Evolutionary conservation across 2,329 filamentous ascomycete genomes (phyloP).

Genomic region (Davidsoniella virescens): DNA sequence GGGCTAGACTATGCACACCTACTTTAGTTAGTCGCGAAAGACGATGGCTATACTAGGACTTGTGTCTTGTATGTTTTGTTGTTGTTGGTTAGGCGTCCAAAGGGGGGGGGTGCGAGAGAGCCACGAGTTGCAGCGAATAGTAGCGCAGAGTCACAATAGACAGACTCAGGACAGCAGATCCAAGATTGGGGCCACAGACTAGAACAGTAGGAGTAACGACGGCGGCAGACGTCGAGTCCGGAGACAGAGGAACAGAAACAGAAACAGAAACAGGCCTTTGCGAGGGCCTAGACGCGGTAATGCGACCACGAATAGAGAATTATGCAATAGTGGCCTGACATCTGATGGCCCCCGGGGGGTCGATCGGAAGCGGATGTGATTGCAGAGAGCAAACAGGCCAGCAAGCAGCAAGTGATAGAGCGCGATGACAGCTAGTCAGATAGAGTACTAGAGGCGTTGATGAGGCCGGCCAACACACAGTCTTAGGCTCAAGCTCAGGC

Average conservation of each 20-base stretch:
- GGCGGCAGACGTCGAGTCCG: background rate
- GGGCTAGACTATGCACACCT: background rate
- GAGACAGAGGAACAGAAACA: background rate
- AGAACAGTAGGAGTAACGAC: no score
- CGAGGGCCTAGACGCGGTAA: background rate
- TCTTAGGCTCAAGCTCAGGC: background rate
- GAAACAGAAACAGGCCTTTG: background rate
- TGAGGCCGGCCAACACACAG: background rate
- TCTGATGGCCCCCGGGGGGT: constrained; percentile 10
- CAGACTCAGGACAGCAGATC: no score
- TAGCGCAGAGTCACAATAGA: no score
- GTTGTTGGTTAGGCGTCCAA: no score
- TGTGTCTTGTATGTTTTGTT: no score
- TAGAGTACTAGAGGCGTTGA: background rate
- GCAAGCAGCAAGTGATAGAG: background rate
- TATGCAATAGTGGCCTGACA: constrained; percentile 14
- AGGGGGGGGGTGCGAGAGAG: no score
- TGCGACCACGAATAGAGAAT: background rate
- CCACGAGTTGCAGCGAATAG: no score
- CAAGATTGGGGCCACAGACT: no score
- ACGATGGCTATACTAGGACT: no score
- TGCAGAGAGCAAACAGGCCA: constrained; percentile 5
- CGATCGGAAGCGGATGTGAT: constrained; percentile 12
- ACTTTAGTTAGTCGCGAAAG: no score
- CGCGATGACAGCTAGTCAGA: background rate